Conservation (phyloP, 2,329 filamentous ascomycete species). For the Fusarium sambucinum region DNA sequence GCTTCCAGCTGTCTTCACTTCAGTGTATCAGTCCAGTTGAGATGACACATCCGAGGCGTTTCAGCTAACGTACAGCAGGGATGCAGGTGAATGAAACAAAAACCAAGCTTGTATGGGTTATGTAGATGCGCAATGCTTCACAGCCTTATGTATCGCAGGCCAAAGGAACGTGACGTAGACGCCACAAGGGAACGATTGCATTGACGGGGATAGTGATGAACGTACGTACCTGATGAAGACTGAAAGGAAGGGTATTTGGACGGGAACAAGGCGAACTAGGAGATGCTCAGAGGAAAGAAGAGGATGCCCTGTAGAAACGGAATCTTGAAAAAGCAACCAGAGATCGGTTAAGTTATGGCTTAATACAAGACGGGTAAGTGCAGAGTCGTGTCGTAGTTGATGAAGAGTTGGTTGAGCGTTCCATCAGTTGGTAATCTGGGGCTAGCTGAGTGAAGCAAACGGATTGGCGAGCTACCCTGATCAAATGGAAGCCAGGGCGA, state of each 20-base stretch:
- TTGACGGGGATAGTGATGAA: slow-evolving; percentile 32
- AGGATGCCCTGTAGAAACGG: neutral
- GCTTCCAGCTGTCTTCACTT: slow-evolving; percentile 23
- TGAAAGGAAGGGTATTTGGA: slow-evolving; percentile 10
- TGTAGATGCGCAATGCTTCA: slow-evolving; percentile 19
- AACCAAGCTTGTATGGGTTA: slow-evolving; percentile 7
- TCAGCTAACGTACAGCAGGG: neutral
- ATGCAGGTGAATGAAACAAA: slow-evolving; percentile 7
- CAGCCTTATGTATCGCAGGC: slow-evolving; percentile 38
- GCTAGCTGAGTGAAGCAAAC: slow-evolving; percentile 7
- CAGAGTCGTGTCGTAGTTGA: slow-evolving; percentile 40
- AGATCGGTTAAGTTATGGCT: slow-evolving; percentile 17
- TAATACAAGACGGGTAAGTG: slow-evolving; percentile 20
- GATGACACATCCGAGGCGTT: neutral
- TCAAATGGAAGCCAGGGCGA: slow-evolving; percentile 16
- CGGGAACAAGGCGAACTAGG: slow-evolving; percentile 4
- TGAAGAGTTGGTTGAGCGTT: slow-evolving; percentile 36
- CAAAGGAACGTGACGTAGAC: slow-evolving; percentile 45
- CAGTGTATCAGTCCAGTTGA: neutral
- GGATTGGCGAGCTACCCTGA: slow-evolving; percentile 20
- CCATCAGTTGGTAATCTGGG: slow-evolving; percentile 19
- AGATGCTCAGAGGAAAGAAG: neutral
- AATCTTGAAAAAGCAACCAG: slow-evolving; percentile 9
- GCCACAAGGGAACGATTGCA: slow-evolving; percentile 29
- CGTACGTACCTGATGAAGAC: slow-evolving; percentile 37